phyloP scores from a whole-genome alignment of 192 early-diverging fungal genomes.

The Coemansia pectinata region DNA sequence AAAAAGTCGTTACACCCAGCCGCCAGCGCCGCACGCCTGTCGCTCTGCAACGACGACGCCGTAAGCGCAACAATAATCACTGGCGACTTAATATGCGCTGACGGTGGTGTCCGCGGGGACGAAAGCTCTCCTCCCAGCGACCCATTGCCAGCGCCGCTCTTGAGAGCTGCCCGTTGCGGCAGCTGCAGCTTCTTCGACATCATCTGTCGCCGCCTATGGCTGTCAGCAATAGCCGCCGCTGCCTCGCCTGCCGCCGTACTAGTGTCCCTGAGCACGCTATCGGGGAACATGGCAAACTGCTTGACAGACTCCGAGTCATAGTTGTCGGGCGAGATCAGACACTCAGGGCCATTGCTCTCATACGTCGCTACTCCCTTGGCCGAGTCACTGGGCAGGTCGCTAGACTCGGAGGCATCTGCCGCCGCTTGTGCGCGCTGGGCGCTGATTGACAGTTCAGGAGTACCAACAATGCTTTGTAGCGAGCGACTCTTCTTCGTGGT shows the following conservation, averaged over 20 bases:
- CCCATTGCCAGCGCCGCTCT: conserved; percentile 15
- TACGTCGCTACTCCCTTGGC: neutral
- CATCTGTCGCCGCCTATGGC: conserved; percentile 1
- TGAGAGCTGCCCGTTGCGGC: conserved; percentile 49
- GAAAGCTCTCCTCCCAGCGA: neutral
- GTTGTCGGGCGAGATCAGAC: conserved; percentile 18
- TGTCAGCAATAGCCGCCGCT: neutral
- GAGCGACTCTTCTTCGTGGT: neutral
- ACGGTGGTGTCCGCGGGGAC: conserved; percentile 32
- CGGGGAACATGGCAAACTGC: conserved; percentile 40
- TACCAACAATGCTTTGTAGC: neutral
- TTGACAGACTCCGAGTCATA: conserved; percentile 4
- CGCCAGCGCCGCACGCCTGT: conserved; percentile 70
- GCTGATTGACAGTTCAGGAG: neutral
- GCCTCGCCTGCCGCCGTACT: neutral
- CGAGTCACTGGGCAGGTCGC: neutral
- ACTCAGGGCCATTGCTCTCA: neutral
- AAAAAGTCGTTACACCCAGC: conserved; percentile 92
- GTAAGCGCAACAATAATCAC: conserved; percentile 90
- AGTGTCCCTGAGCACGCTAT: neutral
- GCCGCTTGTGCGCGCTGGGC: neutral
- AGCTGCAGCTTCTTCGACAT: conserved; percentile 15
- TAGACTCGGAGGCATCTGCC: neutral
- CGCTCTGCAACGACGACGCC: conserved; percentile 69
- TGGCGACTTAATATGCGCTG: conserved; percentile 54